These are phyloP conservation scores for Podosphaera fusca DNA, from an alignment of 2,329 filamentous ascomycete species.

Conservation along the genomic window DNA sequence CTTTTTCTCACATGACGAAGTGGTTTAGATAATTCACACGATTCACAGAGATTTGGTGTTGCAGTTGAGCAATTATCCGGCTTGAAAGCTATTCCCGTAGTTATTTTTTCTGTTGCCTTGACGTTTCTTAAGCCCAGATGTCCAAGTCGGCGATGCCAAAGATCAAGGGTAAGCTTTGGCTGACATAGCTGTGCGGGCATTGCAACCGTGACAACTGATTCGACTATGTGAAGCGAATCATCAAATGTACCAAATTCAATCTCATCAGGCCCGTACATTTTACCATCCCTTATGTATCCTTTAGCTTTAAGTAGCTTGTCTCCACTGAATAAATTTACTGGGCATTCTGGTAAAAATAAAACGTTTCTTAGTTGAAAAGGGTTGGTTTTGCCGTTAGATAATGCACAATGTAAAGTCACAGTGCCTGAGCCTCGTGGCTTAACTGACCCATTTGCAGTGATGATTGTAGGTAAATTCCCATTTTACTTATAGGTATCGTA, in stretches of 20 bases:
- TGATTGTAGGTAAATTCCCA: neutral
- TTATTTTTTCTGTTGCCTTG: constrained; percentile 1
- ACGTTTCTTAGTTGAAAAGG: neutral
- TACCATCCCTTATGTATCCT: neutral
- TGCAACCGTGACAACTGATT: neutral
- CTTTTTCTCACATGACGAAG: neutral
- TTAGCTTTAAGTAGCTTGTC: neutral
- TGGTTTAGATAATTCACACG: neutral
- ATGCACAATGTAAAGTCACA: neutral
- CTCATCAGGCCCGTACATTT: neutral
- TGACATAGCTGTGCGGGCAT: neutral
- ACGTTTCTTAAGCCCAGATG: constrained; percentile 1
- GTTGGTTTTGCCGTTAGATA: neutral
- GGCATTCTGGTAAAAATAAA: neutral
- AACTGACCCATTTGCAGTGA: neutral
- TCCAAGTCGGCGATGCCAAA: neutral
- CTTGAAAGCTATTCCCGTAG: neutral
- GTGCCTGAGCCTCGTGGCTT: neutral
- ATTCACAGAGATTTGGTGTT: neutral
- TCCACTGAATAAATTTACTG: neutral
- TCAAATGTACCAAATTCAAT: neutral
- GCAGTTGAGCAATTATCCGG: neutral
- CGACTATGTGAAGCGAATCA: neutral
- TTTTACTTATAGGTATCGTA: neutral
- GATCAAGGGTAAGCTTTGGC: neutral